Base-by-base conservation (phyloP, 257 asterid genomes). In the Solanum pinnatisectum region DNA sequence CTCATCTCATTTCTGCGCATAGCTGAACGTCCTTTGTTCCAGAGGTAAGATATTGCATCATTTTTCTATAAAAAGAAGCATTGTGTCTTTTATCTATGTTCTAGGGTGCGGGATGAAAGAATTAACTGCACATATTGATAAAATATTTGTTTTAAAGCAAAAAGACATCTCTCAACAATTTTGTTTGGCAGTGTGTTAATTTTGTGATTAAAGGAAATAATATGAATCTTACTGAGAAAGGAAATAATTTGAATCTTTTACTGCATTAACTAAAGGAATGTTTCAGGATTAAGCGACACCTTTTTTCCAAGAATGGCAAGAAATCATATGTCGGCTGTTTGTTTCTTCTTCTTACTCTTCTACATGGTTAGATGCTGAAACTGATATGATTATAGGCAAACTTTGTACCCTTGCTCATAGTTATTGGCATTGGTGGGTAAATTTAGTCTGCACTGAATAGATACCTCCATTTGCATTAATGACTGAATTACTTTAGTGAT, bases 21-120 rank as follows among this genome's bases (percentile, higher is more conserved):
- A 89, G 93, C 98, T 74, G 99, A 97, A 68, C 98, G 98, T 30
- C 98, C 99, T 59, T 82, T 97, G 89, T 83, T 88, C 86, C 98
- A 94, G 89, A 95, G 99, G 99, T 96, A 89, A 92, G 88, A 14
- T 46, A 73, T 63, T 73, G 22, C 68, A 32, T 46, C 30, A 81
- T 44, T 78, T 79, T 79, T 44, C 39, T 79, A 27, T 27, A 46
- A 42, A 42, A 79, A 25, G 65, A 44, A 79, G 39, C 52, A 49
- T 42, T 86, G 40, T 23, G 70, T 5, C 68, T 16, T 79, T 79
- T 79, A 46, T 46, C 85, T 46, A 81, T 46, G 42, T 81, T 30
- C 68, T 81, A 81, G 42, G 68, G 42, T 81, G 68, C 42, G 15
- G 68, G 42, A 30, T 81, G 18, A 46, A 46, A 46, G 85, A 30